phyloP scores from a whole-genome alignment of 2,329 filamentous ascomycete genomes.

The Phyllosticta capitalensis region DNA sequence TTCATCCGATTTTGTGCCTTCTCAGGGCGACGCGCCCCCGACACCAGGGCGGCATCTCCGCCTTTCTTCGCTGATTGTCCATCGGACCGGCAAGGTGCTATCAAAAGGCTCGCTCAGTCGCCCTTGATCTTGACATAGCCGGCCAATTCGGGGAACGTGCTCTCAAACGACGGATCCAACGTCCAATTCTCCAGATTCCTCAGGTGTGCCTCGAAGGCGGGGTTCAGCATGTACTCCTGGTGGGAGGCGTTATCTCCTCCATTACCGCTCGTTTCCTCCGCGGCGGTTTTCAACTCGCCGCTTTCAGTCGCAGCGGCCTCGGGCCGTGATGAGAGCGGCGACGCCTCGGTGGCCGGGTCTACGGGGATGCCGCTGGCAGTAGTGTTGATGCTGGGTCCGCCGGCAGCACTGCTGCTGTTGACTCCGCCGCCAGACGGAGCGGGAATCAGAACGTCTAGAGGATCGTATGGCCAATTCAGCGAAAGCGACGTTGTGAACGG shows the following conservation, averaged over 20 bases:
- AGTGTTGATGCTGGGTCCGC: slow-evolving; percentile 1
- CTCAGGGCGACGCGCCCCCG: too few species aligned
- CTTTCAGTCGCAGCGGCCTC: not conserved
- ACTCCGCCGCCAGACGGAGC: slow-evolving; percentile 20
- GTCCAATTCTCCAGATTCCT: slow-evolving; percentile 72
- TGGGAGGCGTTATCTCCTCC: slow-evolving; percentile 14
- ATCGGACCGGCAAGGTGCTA: not conserved
- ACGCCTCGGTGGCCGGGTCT: slow-evolving; percentile 5
- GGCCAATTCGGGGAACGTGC: slow-evolving; percentile 50
- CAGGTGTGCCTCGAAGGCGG: slow-evolving; percentile 75
- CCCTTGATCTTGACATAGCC: slow-evolving; percentile 25
- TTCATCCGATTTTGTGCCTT: too few species aligned
- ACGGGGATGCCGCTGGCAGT: slow-evolving; percentile 5
- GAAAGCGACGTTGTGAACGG: slow-evolving; percentile 67
- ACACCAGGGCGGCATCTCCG: too few species aligned
- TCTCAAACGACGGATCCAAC: slow-evolving; percentile 58
- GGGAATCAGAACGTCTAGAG: slow-evolving; percentile 55
- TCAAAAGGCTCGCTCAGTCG: not conserved
- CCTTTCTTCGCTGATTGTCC: too few species aligned
- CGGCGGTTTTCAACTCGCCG: not conserved
- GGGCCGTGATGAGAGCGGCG: not conserved
- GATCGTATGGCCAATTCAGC: slow-evolving; percentile 78
- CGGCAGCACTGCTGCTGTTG: not conserved
- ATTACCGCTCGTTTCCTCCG: not conserved
- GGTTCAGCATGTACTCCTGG: slow-evolving; percentile 70